Percentiles rank a stretch among this genome's conserved stretches.
Conservation (phyloP, 306 rosid species). For the Glycine latifolia region DNA sequence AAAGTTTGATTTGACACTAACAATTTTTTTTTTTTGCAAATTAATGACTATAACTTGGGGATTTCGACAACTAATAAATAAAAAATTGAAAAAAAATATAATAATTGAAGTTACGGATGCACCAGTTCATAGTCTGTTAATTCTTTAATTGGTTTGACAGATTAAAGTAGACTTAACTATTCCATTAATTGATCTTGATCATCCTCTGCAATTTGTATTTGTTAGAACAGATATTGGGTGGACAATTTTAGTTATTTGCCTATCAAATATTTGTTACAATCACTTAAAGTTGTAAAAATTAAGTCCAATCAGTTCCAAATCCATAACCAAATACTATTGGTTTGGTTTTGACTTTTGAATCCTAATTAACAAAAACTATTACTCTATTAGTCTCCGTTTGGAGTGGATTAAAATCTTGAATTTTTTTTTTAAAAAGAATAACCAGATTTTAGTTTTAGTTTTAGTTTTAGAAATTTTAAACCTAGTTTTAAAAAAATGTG, state of each 20-base stretch:
- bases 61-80: not conserved
- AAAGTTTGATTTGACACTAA: conserved; percentile 13
- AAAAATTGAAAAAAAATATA: not conserved
- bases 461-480: too few relatives aligned
- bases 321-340: not conserved
- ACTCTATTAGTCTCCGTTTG: too few relatives aligned
- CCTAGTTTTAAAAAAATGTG: too few relatives aligned
- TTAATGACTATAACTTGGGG: not conserved
- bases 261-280: not conserved
- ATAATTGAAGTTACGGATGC: not conserved
- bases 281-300: not conserved
- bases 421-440: too few relatives aligned
- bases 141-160: not conserved
- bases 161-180: not conserved
- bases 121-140: not conserved
- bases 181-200: not conserved
- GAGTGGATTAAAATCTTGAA: too few relatives aligned
- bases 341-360: not conserved
- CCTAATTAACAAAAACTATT: not conserved
- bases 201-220: not conserved
- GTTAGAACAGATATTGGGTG: too few relatives aligned
- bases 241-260: too few relatives aligned
- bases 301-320: not conserved
- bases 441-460: too few relatives aligned
- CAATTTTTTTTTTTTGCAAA: not conserved